Percentiles rank a stretch among this genome's conserved stretches.
phyloP scores from a whole-genome alignment of 129 eudicot genomes.

The Arctium lappa region DNA sequence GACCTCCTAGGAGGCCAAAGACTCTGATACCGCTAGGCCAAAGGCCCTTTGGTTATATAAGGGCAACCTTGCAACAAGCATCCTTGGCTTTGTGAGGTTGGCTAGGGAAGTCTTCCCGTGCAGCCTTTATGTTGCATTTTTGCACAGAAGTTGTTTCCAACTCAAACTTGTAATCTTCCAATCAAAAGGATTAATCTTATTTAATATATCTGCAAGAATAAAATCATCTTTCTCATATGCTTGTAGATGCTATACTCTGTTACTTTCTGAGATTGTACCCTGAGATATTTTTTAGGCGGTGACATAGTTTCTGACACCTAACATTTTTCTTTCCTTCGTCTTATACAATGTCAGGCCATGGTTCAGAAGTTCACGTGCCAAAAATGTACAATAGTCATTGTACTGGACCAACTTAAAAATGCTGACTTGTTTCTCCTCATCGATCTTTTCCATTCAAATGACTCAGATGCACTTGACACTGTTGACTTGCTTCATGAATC shows the following conservation, averaged over 20 bases:
- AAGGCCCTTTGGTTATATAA: too few relatives aligned
- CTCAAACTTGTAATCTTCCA: neutral
- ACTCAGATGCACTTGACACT: conserved; percentile 32
- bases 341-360: conserved; percentile 34
- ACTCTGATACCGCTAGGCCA: too few relatives aligned
- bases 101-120: neutral
- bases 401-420: conserved; percentile 40
- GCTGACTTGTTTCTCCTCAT: conserved; percentile 48
- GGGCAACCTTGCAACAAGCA: neutral
- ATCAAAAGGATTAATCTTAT: neutral
- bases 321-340: neutral
- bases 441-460: conserved; percentile 31
- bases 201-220: neutral
- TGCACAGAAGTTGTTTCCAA: neutral
- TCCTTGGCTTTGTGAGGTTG: neutral
- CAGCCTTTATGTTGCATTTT: neutral
- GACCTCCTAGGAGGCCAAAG: too few relatives aligned
- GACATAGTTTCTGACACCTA: conserved; percentile 1
- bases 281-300: neutral
- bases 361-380: conserved; percentile 33
- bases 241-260: neutral
- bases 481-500: conserved; percentile 41
- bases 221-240: neutral
- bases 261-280: neutral
- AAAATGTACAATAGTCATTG: conserved; percentile 33